These are phyloP conservation scores for Rhizopogon vesiculosus DNA, from an alignment of 768 basidiomycete genomes.

Conservation along the genomic window DNA sequence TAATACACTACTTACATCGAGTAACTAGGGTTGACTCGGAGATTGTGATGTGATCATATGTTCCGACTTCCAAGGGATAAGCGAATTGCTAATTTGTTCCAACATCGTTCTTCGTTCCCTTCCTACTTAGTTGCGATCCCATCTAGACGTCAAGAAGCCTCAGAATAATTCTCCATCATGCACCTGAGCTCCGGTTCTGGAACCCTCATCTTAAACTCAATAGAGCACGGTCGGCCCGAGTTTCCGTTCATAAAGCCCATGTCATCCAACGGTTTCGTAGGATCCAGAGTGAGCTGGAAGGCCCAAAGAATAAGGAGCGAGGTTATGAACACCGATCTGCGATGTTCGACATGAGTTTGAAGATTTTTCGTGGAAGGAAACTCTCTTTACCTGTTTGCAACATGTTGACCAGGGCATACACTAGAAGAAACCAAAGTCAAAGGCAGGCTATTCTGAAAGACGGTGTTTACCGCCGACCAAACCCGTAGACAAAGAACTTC, in stretches of 20 bases:
- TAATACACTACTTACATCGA: too few relatives aligned
- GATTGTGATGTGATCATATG: too few relatives aligned
- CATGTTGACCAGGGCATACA: constrained; percentile 55
- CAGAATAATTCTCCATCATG: background rate
- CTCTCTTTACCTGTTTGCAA: constrained; percentile 38
- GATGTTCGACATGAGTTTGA: constrained; percentile 6
- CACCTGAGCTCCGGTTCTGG: background rate
- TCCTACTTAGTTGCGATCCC: too few relatives aligned
- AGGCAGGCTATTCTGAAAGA: background rate
- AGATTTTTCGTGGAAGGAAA: constrained; percentile 1
- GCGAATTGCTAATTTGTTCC: too few relatives aligned
- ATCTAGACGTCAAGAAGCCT: too few relatives aligned
- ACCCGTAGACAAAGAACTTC: constrained; percentile 5
- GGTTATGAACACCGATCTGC: constrained; percentile 52
- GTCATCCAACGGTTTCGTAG: constrained; percentile 50
- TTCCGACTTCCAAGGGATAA: too few relatives aligned
- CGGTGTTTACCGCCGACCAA: background rate
- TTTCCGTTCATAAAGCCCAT: constrained; percentile 44
- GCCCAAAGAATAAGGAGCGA: constrained; percentile 56
- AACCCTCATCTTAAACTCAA: constrained; percentile 43
- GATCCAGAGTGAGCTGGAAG: constrained; percentile 44
- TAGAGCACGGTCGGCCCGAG: constrained; percentile 46
- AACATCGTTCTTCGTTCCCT: too few relatives aligned
- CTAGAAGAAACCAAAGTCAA: constrained; percentile 18
- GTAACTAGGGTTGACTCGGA: too few relatives aligned